Conservation (phyloP, 1,284 basidiomycete genomes). For the Ustilago curta region DNA sequence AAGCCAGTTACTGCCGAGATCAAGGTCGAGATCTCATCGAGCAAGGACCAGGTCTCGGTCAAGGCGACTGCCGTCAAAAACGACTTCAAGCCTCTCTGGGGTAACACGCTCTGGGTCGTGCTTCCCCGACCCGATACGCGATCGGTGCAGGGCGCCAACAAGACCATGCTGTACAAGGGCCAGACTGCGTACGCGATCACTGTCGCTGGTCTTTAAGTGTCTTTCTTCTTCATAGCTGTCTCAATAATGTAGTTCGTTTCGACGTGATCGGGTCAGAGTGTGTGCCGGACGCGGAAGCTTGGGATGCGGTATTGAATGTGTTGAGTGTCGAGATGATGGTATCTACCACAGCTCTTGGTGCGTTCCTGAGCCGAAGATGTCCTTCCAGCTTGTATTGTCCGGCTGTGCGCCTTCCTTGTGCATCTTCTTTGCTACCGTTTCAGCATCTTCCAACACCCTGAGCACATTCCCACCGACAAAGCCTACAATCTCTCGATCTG, state of each 20-base stretch:
- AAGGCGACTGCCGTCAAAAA: slow-evolving; percentile 54
- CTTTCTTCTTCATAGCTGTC: not conserved
- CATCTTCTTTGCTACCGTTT: slow-evolving; percentile 31
- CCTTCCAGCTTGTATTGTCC: slow-evolving; percentile 42
- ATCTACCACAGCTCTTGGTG: slow-evolving; percentile 17
- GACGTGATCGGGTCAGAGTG: not conserved
- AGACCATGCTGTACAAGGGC: slow-evolving; percentile 38
- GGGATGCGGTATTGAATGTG: not conserved
- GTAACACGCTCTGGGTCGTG: slow-evolving; percentile 65
- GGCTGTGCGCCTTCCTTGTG: slow-evolving; percentile 25
- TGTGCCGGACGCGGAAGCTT: not conserved
- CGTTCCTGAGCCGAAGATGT: slow-evolving; percentile 20
- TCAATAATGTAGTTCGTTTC: not conserved
- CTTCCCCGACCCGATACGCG: slow-evolving; percentile 68
- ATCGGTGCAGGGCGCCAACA: slow-evolving; percentile 43
- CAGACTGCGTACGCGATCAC: slow-evolving; percentile 41
- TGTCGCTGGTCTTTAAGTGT: slow-evolving; percentile 26
- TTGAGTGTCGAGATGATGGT: not conserved
- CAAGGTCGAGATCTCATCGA: slow-evolving; percentile 62
- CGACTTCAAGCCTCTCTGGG: slow-evolving; percentile 70
- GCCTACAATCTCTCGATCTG: slow-evolving; percentile 34
- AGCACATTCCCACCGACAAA: slow-evolving; percentile 49
- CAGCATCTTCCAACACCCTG: slow-evolving; percentile 34
- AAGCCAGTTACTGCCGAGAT: slow-evolving; percentile 65
- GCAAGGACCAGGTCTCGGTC: slow-evolving; percentile 62